Evolutionary conservation across 306 rosid genomes (phyloP).

Genomic region (Gynostemma pentaphyllum): DNA sequence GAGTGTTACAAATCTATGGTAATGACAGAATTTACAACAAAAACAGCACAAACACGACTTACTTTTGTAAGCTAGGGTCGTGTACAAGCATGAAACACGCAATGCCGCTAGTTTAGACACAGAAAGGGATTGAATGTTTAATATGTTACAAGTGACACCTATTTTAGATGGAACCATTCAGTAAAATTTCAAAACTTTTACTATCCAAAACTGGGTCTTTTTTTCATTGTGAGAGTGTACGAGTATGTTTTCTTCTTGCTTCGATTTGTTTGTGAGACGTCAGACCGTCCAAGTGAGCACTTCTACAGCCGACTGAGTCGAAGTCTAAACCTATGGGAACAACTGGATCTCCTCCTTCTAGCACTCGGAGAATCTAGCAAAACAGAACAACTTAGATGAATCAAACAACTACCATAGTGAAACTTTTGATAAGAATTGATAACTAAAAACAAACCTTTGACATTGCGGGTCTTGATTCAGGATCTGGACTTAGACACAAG

Average conservation of each 20-base stretch:
- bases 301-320: constrained; percentile 55
- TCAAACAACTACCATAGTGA: not conserved
- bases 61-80: too few relatives aligned
- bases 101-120: too few relatives aligned
- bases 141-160: not conserved
- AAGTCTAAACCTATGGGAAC: constrained; percentile 52
- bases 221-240: constrained; percentile 68
- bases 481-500: constrained; percentile 68
- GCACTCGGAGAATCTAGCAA: constrained; percentile 66
- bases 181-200: not conserved
- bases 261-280: constrained; percentile 30
- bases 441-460: constrained; percentile 50
- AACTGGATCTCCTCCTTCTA: constrained; percentile 68
- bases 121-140: not conserved
- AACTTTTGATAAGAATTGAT: not conserved
- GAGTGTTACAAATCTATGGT: too few relatives aligned
- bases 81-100: not conserved
- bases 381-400: constrained; percentile 5
- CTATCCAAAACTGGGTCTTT: constrained; percentile 13
- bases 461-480: constrained; percentile 70
- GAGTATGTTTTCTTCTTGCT: constrained; percentile 53
- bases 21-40: too few relatives aligned
- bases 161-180: not conserved
- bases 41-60: too few relatives aligned
- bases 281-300: constrained; percentile 63